Evolutionary conservation across 2,329 filamentous ascomycete genomes (phyloP).

Genomic region (Xylogone sp.): DNA sequence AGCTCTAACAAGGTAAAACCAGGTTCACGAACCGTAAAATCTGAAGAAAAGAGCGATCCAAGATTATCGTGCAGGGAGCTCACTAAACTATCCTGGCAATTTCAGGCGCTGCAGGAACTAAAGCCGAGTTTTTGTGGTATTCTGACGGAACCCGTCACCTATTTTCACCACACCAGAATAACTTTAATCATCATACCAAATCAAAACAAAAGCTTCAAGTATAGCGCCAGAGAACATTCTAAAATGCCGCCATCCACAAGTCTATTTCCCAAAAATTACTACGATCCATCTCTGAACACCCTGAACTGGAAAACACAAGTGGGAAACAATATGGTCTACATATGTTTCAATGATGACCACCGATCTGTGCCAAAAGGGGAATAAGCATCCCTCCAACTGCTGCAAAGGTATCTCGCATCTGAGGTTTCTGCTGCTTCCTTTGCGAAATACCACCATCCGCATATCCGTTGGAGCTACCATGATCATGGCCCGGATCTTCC

Average conservation of each 20-base stretch:
- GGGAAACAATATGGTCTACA: neutral
- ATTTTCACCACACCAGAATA: neutral
- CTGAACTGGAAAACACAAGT: slow-evolving; percentile 1
- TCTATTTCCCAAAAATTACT: neutral
- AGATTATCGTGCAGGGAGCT: too few relatives aligned
- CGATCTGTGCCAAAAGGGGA: slow-evolving; percentile 73
- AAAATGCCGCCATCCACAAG: neutral
- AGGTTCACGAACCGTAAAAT: too few relatives aligned
- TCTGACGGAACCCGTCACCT: too few relatives aligned
- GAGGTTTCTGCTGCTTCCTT: slow-evolving; percentile 50
- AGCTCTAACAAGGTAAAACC: too few relatives aligned
- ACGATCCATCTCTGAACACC: slow-evolving; percentile 2
- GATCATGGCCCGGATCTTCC: slow-evolving; percentile 55
- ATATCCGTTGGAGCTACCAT: slow-evolving; percentile 55
- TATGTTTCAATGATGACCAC: slow-evolving; percentile 57
- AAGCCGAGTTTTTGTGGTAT: too few relatives aligned
- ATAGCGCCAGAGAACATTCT: neutral
- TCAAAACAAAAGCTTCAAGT: neutral
- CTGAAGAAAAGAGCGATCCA: too few relatives aligned
- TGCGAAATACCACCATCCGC: slow-evolving; percentile 43
- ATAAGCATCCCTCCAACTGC: slow-evolving; percentile 75
- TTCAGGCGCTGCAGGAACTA: too few relatives aligned
- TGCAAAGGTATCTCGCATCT: slow-evolving; percentile 65
- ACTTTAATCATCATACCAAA: neutral
- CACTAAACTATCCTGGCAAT: too few relatives aligned